Percentiles rank a stretch among this genome's conserved stretches.
Conservation (phyloP, 352 stramenopile genomes). For the Phytophthora litchii region DNA sequence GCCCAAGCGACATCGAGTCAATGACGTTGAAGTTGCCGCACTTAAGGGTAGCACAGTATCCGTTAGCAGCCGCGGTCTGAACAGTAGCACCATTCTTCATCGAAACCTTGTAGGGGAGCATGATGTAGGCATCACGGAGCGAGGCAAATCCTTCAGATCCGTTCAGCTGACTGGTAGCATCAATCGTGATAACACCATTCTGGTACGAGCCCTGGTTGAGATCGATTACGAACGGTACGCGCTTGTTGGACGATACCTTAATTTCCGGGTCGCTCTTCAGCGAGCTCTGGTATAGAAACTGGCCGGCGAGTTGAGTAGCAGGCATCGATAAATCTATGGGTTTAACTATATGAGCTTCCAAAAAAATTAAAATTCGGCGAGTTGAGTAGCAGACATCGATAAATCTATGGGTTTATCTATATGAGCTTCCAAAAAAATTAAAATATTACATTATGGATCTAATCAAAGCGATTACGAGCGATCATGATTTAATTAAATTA, state of each 20-base stretch:
- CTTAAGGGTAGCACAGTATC: conserved; percentile 1
- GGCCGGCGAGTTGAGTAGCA: conserved; percentile 14
- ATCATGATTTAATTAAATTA: conserved; percentile 18
- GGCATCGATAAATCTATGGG: conserved; percentile 12
- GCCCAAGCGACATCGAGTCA: background rate
- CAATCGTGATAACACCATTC: conserved; percentile 22
- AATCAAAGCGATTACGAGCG: conserved; percentile 8
- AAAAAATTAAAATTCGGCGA: too few species aligned
- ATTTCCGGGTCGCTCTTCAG: conserved; percentile 10
- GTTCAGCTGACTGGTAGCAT: conserved; percentile 10
- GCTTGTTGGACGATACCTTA: conserved; percentile 7
- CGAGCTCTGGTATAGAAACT: conserved; percentile 12
- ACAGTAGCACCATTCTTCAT: conserved; percentile 12
- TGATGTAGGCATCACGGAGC: conserved; percentile 22
- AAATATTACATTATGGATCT: conserved; percentile 3
- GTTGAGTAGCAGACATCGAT: conserved; percentile 16
- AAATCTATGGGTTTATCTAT: conserved; percentile 10
- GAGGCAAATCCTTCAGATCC: conserved; percentile 6
- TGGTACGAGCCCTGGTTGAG: conserved; percentile 13
- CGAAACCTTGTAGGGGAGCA: conserved; percentile 15
- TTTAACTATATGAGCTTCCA: conserved; percentile 2
- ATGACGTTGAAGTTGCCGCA: conserved; percentile 11
- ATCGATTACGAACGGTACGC: conserved; percentile 13
- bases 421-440: conserved; percentile 10
- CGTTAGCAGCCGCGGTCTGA: background rate